A percentile compares a stretch with the other conserved stretches of the same genome.
Evolutionary conservation across 73 alveolate species (phyloP).

Genomic region (Paramecium sexaurelia): DNA sequence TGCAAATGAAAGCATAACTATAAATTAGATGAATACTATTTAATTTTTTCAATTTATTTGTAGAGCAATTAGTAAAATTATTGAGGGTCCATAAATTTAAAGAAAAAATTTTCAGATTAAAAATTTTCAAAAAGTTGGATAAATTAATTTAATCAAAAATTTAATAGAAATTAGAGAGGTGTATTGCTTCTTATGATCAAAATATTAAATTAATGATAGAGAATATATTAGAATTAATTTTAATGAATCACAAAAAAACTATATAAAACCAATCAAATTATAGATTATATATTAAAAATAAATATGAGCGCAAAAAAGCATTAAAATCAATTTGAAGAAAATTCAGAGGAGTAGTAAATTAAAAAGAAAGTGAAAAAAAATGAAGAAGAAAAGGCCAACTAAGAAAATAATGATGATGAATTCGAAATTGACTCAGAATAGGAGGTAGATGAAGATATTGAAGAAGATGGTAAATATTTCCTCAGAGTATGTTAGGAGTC

Average conservation of each 20-base stretch:
- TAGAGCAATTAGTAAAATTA: too few species aligned
- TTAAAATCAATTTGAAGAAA: not conserved
- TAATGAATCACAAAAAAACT: not conserved
- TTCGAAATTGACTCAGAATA: not conserved
- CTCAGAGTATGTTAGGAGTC: not conserved
- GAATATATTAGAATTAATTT: not conserved
- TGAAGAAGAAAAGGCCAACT: not conserved
- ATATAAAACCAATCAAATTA: not conserved
- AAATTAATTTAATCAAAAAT: too few species aligned
- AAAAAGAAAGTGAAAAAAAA: not conserved
- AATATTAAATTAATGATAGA: not conserved
- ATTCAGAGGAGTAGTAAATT: not conserved
- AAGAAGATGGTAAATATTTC: not conserved
- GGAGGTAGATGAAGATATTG: slow-evolving; percentile 33
- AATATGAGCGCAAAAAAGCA: slow-evolving; percentile 43
- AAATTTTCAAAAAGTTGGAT: not conserved
- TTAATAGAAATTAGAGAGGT: too few species aligned
- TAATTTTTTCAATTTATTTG: too few species aligned
- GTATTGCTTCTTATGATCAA: not conserved
- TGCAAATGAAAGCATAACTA: too few species aligned
- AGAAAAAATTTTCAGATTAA: not conserved
- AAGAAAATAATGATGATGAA: not conserved
- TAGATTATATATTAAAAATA: not conserved
- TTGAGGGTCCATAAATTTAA: not conserved
- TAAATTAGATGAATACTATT: too few species aligned